Conservation (phyloP, 306 rosid genomes). For the Lathyrus aphaca region DNA sequence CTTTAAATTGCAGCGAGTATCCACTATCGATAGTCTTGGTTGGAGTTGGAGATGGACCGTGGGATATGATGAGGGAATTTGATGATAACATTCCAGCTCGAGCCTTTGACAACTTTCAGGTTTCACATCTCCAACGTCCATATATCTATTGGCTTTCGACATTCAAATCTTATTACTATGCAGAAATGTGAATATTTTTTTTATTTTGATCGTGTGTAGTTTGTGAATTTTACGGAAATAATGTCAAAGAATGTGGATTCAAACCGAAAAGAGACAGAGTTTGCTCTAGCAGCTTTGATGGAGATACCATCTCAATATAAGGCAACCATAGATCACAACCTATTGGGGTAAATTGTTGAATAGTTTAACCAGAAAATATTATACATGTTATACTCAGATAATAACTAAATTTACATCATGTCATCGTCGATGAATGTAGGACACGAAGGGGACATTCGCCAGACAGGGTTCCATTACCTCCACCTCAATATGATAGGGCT, state of each 20-base stretch:
- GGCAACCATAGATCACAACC: constrained; percentile 75
- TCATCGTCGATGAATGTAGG: constrained; percentile 44
- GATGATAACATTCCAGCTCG: constrained; percentile 89
- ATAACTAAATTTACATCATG: constrained; percentile 34
- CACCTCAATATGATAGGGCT: constrained; percentile 54
- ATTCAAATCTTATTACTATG: constrained; percentile 15
- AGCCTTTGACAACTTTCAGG: constrained; percentile 89
- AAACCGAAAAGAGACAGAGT: constrained; percentile 62
- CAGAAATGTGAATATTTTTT: constrained; percentile 36
- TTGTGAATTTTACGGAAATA: constrained; percentile 79
- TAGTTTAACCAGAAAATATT: background rate
- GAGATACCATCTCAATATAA: constrained; percentile 93
- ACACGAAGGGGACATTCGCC: constrained; percentile 54
- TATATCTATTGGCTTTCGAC: constrained; percentile 8
- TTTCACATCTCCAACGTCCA: constrained; percentile 36
- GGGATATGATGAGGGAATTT: constrained; percentile 91
- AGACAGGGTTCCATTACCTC: constrained; percentile 72
- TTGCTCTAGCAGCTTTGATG: constrained; percentile 86
- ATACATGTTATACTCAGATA: background rate
- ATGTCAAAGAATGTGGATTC: constrained; percentile 63
- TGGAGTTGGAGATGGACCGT: constrained; percentile 97
- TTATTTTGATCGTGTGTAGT: constrained; percentile 49
- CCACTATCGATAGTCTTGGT: constrained; percentile 86
- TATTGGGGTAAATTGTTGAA: constrained; percentile 68
- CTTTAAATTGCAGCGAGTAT: constrained; percentile 58